Conservation (phyloP, 305 asterid species). For the Coffea humblotiana region DNA sequence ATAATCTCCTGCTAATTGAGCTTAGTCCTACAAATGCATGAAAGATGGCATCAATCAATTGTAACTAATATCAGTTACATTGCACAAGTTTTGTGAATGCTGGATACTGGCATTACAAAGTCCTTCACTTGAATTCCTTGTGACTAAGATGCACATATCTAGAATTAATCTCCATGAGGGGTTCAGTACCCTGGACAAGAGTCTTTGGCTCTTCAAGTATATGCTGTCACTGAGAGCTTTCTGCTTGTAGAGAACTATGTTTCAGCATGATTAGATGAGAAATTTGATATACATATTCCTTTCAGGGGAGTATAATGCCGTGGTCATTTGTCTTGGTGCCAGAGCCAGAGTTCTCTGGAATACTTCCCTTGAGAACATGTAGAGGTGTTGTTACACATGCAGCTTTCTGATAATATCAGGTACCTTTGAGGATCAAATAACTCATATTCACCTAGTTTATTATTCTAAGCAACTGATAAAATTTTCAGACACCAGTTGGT, state of each 20-base stretch:
- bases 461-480: background rate
- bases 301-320: slow-evolving; percentile 78
- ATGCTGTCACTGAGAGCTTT: background rate
- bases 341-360: slow-evolving; percentile 67
- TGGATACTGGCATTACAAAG: background rate
- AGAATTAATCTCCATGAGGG: background rate
- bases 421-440: slow-evolving; percentile 12
- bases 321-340: slow-evolving; percentile 85
- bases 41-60: background rate
- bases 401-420: slow-evolving; percentile 64
- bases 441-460: background rate
- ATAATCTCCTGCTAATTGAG: background rate
- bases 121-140: background rate
- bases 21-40: background rate
- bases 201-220: background rate
- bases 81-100: background rate
- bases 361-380: slow-evolving; percentile 79
- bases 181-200: background rate
- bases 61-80: background rate
- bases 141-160: background rate
- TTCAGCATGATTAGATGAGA: background rate
- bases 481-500: background rate
- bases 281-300: slow-evolving; percentile 13
- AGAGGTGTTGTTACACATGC: slow-evolving; percentile 77
- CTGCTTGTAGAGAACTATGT: background rate